Percentiles rank a stretch among this genome's conserved stretches.
These are phyloP conservation scores for Zoysia pacifica DNA, from an alignment of 176 grass and related monocot species.

Conservation along the genomic window DNA sequence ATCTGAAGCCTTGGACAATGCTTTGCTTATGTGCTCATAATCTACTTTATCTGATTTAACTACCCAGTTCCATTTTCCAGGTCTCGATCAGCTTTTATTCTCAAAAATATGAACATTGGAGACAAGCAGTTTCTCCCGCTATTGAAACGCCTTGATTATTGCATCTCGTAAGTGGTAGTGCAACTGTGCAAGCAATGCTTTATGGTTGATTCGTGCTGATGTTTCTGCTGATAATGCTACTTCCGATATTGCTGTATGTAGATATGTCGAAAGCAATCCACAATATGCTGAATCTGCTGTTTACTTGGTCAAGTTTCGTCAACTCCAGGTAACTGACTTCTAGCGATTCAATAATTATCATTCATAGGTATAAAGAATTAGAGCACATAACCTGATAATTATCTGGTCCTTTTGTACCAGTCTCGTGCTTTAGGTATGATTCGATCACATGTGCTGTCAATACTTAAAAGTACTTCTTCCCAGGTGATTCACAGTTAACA, in stretches of 20 bases:
- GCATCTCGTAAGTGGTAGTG: constrained; percentile 77
- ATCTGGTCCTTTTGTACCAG: constrained; percentile 53
- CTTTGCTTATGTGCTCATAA: constrained; percentile 10
- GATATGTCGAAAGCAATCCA: constrained; percentile 93
- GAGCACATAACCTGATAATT: constrained; percentile 19
- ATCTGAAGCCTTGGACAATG: constrained; percentile 8
- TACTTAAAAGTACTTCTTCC: constrained; percentile 91
- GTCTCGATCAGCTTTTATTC: constrained; percentile 89
- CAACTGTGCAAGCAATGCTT: background rate
- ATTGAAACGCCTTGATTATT: constrained; percentile 94
- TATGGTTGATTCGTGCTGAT: constrained; percentile 13
- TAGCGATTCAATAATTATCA: constrained; percentile 26
- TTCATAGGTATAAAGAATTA: background rate
- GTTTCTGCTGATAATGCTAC: constrained; percentile 21
- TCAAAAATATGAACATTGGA: constrained; percentile 82
- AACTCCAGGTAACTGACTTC: constrained; percentile 72
- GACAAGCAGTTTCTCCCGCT: constrained; percentile 85
- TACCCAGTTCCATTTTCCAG: constrained; percentile 46
- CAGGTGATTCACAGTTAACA: constrained; percentile 60
- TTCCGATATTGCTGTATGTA: constrained; percentile 47
- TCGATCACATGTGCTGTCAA: constrained; percentile 85
- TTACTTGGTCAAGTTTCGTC: constrained; percentile 96
- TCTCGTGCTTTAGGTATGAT: constrained; percentile 95
- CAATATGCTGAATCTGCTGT: constrained; percentile 98
- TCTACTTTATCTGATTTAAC: constrained; percentile 21